Base-by-base conservation (phyloP, 2,329 filamentous ascomycete genomes). In the Fusarium luffae region DNA sequence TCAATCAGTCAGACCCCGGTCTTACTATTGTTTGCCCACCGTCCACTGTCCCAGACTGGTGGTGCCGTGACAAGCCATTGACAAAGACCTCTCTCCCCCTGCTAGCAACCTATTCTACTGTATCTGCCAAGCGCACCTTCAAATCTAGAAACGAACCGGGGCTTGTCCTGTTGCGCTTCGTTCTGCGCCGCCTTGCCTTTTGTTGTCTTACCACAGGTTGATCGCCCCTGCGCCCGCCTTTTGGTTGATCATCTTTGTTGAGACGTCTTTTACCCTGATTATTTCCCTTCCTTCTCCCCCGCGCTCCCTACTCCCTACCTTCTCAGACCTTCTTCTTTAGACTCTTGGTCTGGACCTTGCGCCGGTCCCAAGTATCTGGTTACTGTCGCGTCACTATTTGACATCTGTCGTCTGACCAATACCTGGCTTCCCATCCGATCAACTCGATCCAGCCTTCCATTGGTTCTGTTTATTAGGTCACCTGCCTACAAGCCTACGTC, bases 331-430 rank as follows among this genome's bases (percentile, higher is more conserved):
- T 41, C 54, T 66, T 42, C 37, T 55, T 49, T 54, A 37, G 62
- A 32, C 48, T 50, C 34, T 59, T 34, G 23, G 27, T 55, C 57
- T 66, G 42, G 60, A 42, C 49, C 59, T 70, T 57, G 57, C 57
- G 59, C 54, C 48, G 59, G 48, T 58, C 64, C 71, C 70, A 73
- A 71, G 37, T 64, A 59, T 66, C 58, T 59, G 66, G 61, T 62
- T 66, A 51, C 57, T 68, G 56, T 73, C 71, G 63, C 69, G 60
- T 74, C 62, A 68, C 66, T 63, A 48, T 69, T 63, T 70, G 63
- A 62, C 57, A 67, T 57, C 54, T 61, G 49, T 68, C 69, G 57
- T 54, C 70, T 74, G 71, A 72, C 63, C 61, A 66, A 59, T 63
- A 69, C 54, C 59, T 54, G 54, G 52, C 59, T 68, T 70, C 59